phyloP scores from a whole-genome alignment of 352 stramenopile genomes.

The Globisporangium cylindrosporum region DNA sequence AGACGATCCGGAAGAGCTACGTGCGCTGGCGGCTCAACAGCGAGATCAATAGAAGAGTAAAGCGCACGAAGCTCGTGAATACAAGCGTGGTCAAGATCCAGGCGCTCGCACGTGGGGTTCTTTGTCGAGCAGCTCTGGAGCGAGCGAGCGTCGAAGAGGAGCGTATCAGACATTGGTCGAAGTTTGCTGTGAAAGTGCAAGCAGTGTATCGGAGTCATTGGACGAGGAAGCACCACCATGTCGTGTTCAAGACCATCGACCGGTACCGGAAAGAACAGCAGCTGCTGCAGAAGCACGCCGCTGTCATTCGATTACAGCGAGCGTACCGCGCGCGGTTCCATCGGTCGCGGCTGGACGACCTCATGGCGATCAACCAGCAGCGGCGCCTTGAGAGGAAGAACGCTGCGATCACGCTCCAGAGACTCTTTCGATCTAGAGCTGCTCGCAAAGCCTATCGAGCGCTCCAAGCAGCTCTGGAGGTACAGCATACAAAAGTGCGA shows the following conservation, averaged over 20 bases:
- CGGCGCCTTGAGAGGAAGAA: constrained; percentile 48
- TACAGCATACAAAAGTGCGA: constrained; percentile 33
- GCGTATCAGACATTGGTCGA: constrained; percentile 35
- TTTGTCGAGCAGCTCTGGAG: constrained; percentile 37
- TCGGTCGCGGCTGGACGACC: constrained; percentile 64
- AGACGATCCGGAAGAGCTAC: constrained; percentile 52
- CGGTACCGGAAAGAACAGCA: constrained; percentile 50
- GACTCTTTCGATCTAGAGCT: constrained; percentile 55
- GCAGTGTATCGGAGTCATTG: constrained; percentile 61
- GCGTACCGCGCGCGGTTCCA: constrained; percentile 61
- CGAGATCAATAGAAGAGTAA: constrained; percentile 36
- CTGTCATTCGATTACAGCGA: constrained; percentile 45
- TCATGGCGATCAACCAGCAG: constrained; percentile 65
- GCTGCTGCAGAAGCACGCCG: constrained; percentile 36
- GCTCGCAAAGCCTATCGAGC: constrained; percentile 50
- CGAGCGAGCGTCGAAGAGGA: constrained; percentile 27
- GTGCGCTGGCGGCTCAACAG: constrained; percentile 39
- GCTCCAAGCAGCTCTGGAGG: constrained; percentile 41
- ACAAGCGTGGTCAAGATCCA: constrained; percentile 53
- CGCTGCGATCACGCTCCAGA: constrained; percentile 52
- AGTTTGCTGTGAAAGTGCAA: constrained; percentile 51
- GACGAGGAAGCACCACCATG: constrained; percentile 40
- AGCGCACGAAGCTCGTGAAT: constrained; percentile 28
- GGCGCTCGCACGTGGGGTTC: constrained; percentile 43
- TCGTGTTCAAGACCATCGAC: constrained; percentile 65